A percentile compares a stretch with the other conserved stretches of the same genome.
phyloP scores from a whole-genome alignment of 2,329 filamentous ascomycete genomes.

The Keithomyces neogunnii region DNA sequence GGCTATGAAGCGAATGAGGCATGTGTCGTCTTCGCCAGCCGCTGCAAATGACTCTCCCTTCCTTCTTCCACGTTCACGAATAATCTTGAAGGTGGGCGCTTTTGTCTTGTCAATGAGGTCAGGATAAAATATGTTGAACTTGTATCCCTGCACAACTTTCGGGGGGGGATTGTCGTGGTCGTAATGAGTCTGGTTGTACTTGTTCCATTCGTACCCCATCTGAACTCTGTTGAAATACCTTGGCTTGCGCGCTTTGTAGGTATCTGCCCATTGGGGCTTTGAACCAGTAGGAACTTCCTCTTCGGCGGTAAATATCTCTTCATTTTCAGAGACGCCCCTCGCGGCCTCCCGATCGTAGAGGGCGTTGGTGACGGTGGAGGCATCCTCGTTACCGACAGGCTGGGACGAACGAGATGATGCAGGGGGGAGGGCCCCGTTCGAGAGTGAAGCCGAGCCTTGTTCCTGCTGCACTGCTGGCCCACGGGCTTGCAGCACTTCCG shows the following conservation, averaged over 20 bases:
- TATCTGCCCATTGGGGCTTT: conserved; percentile 71
- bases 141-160: conserved; percentile 97
- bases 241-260: conserved; percentile 84
- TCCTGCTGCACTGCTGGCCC: conserved; percentile 5
- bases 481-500: conserved; percentile 3
- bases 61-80: conserved; percentile 82
- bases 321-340: conserved; percentile 82
- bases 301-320: conserved; percentile 91
- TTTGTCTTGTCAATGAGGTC: conserved; percentile 92
- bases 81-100: conserved; percentile 91
- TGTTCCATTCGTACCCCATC: conserved; percentile 99
- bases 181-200: conserved; percentile 99
- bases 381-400: conserved; percentile 60
- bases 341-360: conserved; percentile 90
- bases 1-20: conserved; percentile 89
- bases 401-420: background rate
- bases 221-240: conserved; percentile 96
- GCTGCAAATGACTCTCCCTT: conserved; percentile 87
- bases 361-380: conserved; percentile 78
- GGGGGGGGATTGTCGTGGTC: conserved; percentile 97
- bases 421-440: background rate
- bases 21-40: conserved; percentile 94
- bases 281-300: conserved; percentile 57
- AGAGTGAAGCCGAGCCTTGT: background rate
- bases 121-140: conserved; percentile 99